Evolutionary conservation across 805 yeast species (phyloP).

Genomic region (Suhomyces sp.): DNA sequence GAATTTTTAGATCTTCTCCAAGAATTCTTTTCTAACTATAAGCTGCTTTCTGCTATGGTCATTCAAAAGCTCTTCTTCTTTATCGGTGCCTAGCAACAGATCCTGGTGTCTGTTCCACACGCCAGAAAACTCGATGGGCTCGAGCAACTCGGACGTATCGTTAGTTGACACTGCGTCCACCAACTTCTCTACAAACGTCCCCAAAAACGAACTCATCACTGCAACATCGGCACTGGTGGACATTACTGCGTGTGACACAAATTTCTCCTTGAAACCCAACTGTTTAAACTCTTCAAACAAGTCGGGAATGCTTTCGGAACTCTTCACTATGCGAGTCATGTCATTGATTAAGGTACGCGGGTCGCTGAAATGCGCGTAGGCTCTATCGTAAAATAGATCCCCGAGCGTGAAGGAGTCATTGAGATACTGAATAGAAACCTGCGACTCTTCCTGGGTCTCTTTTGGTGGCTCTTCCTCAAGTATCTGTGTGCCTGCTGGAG

Average conservation of each 20-base stretch:
- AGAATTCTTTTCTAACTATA: constrained; percentile 7
- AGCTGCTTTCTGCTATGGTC: constrained; percentile 1
- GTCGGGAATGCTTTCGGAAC: background rate
- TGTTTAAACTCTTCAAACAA: constrained; percentile 4
- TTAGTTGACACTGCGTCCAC: background rate
- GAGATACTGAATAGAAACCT: constrained; percentile 5
- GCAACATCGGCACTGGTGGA: constrained; percentile 7
- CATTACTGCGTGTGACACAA: constrained; percentile 9
- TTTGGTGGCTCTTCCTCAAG: background rate
- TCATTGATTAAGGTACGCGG: background rate
- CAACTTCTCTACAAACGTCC: background rate
- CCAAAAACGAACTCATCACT: background rate
- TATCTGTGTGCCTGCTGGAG: background rate
- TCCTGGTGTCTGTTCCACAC: constrained; percentile 2
- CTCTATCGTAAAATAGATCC: constrained; percentile 2
- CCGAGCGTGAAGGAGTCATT: background rate
- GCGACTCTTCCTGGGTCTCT: constrained; percentile 1
- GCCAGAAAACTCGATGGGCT: constrained; percentile 3
- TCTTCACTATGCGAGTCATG: background rate
- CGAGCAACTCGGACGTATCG: background rate
- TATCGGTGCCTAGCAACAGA: constrained; percentile 1
- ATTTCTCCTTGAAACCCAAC: constrained; percentile 11
- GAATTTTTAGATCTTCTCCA: background rate
- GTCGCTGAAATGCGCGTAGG: constrained; percentile 4
- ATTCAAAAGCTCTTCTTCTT: constrained; percentile 6